Conservation (phyloP, 331 rosid genomes). For the Pyracantha coccinea region DNA sequence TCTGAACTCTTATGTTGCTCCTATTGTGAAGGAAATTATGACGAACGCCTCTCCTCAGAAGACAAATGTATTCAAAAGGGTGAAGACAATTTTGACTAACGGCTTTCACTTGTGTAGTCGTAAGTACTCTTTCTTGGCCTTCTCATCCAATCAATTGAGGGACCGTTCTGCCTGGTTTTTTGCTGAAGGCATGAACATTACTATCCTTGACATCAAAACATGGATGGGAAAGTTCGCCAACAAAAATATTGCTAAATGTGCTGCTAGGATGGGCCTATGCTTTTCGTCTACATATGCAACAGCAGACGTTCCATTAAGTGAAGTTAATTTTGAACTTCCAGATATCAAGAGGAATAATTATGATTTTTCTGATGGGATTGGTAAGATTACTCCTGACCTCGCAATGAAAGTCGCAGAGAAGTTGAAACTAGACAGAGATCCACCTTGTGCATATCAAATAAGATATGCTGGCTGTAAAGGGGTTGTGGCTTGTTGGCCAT, state of each 20-base stretch:
- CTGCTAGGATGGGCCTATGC: constrained; percentile 96
- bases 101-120: constrained; percentile 75
- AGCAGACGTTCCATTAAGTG: constrained; percentile 49
- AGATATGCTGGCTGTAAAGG: constrained; percentile 96
- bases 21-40: constrained; percentile 66
- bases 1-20: constrained; percentile 58
- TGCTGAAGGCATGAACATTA: constrained; percentile 32
- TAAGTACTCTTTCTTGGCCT: constrained; percentile 77
- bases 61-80: constrained; percentile 55
- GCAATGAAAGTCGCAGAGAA: constrained; percentile 73
- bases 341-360: constrained; percentile 58
- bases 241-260: constrained; percentile 74
- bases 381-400: constrained; percentile 78
- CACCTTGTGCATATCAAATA: constrained; percentile 88
- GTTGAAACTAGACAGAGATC: constrained; percentile 48
- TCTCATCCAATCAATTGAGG: constrained; percentile 83
- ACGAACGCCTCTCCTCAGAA: constrained; percentile 46
- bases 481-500: constrained; percentile 88
- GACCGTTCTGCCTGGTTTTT: constrained; percentile 98
- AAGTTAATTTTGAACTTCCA: constrained; percentile 34
- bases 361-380: constrained; percentile 91
- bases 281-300: constrained; percentile 97
- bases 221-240: constrained; percentile 79
- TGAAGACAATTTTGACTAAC: constrained; percentile 37
- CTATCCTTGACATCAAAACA: constrained; percentile 18